A percentile compares a stretch with the other conserved stretches of the same genome.
These are phyloP conservation scores for Lodderomyces parapsilosis DNA, from an alignment of 1,139 yeast species.

Conservation along the genomic window DNA sequence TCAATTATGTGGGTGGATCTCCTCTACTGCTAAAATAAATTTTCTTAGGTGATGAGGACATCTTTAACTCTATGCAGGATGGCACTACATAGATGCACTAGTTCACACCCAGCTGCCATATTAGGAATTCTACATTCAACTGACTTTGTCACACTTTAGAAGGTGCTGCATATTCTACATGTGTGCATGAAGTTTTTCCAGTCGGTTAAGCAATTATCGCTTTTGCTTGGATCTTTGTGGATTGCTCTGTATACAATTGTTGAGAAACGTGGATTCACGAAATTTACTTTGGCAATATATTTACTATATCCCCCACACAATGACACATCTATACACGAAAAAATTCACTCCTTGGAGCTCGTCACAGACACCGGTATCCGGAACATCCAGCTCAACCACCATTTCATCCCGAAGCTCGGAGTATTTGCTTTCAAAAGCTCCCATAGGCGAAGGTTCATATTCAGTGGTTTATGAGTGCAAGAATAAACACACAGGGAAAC, in stretches of 20 bases:
- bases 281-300: too few relatives aligned
- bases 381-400: background rate
- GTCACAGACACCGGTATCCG: background rate
- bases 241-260: too few relatives aligned
- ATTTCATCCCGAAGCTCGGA: conserved; percentile 36
- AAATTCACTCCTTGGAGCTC: conserved; percentile 7
- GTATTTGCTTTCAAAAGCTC: conserved; percentile 29
- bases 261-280: too few relatives aligned
- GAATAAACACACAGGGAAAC: conserved; percentile 28
- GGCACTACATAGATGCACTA: background rate
- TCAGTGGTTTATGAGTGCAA: conserved; percentile 42
- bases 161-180: background rate
- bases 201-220: too few relatives aligned
- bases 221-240: too few relatives aligned
- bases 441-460: conserved; percentile 40
- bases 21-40: background rate
- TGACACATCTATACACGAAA: background rate
- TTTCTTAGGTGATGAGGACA: background rate
- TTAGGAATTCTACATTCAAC: conserved; percentile 3
- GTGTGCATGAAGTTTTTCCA: too few relatives aligned
- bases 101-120: too few relatives aligned
- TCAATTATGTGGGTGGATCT: too few relatives aligned
- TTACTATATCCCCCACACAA: background rate
- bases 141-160: background rate
- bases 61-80: background rate